These are phyloP conservation scores for Chlamydomonas sp. DNA, from an alignment of 139 green algal genomes.

Conservation along the genomic window DNA sequence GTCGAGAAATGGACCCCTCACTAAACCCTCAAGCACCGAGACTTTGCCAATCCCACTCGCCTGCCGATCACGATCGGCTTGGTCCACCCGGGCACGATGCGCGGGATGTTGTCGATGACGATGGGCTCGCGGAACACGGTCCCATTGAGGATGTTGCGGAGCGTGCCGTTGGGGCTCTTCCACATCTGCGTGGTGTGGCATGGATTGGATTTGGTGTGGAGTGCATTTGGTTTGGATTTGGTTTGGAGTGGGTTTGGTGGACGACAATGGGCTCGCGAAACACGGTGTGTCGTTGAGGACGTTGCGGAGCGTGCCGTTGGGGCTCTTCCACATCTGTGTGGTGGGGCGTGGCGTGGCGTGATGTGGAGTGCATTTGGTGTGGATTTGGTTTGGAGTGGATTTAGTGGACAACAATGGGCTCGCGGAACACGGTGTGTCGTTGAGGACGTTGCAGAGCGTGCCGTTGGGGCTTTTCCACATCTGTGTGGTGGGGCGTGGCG, in stretches of 20 bases:
- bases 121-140: slow-evolving; percentile 96
- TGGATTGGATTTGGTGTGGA: background rate
- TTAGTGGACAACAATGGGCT: background rate
- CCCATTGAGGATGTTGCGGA: slow-evolving; percentile 77
- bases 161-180: slow-evolving; percentile 85
- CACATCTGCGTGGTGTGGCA: slow-evolving; percentile 82
- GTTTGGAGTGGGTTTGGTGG: background rate
- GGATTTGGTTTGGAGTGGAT: background rate
- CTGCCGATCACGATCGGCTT: slow-evolving; percentile 87
- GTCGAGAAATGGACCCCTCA: no score
- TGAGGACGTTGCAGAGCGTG: background rate
- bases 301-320: background rate
- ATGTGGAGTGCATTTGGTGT: background rate
- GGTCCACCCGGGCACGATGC: slow-evolving; percentile 86
- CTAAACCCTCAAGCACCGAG: no score
- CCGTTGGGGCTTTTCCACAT: slow-evolving; percentile 11
- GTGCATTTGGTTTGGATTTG: background rate
- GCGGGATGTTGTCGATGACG: slow-evolving; percentile 85
- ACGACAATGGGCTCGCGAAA: no score
- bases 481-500: no score
- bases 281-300: background rate
- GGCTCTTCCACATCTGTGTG: background rate
- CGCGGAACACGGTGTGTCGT: background rate
- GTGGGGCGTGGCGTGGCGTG: no score
- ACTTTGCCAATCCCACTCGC: no score